Base-by-base conservation (phyloP, 176 grass and related monocot genomes). In the Thinopyrum elongatum region DNA sequence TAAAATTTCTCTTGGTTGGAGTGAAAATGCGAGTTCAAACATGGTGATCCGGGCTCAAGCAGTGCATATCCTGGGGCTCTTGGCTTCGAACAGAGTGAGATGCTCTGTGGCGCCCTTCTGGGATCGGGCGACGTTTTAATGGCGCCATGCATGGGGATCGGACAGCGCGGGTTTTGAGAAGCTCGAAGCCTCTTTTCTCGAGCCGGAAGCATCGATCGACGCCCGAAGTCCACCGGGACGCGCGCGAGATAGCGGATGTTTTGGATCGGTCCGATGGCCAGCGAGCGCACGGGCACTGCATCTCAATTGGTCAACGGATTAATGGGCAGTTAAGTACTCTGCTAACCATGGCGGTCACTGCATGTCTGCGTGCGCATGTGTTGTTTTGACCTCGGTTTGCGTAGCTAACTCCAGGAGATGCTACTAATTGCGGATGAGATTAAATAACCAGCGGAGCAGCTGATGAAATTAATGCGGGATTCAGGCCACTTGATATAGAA, bases 371-470 rank as follows among this genome's bases (percentile, higher is more conserved):
- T 58, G 31, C 65, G 53, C 63, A 70, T 71, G 33, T 83, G 74
- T 22, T 17, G 72, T 65, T 58, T 71, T 77, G 44, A 81, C 82
- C 66, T 89, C 79, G 82, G 65, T 85, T 81, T 59, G 77, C 65
- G 60, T 80, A 67, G 64, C n/a, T 38, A 3, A 0, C 21, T 2
- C 1, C 3, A 65, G 78, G n/a, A 21, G 21, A 36, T 53, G 36
- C 73, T 80, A 65, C 73, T 80, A 65, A 36, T 63, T 65, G 23
- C 82, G 44, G 59, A 16, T 14, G 38, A 31, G 80, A 83, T 63
- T 72, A n/a, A 30, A 34, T 70, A 41, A 51, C 0, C 29, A 49
- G n/a, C n/a, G 39, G 59, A 17, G 23, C 17, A 21, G 26, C 26
- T 88, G 36, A 83, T 21, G 74, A 38, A 83, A 78, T 36, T 83